These are phyloP conservation scores for Coffea eugenioides DNA, from an alignment of 257 asterid species.

Conservation along the genomic window DNA sequence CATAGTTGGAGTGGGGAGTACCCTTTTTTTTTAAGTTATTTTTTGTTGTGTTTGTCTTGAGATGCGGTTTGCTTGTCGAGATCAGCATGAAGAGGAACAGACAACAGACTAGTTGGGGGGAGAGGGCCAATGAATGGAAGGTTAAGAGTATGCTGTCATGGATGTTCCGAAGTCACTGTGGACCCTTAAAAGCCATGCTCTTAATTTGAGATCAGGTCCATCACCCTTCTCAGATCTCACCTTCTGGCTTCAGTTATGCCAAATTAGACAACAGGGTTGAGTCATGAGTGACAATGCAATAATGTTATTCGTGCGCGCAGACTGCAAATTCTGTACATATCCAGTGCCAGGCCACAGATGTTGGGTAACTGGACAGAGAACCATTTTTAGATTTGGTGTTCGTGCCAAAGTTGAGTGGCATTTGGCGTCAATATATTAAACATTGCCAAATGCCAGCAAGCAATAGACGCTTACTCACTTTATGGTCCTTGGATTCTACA, in stretches of 20 bases:
- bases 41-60: too few species aligned
- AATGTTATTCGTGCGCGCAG: not conserved
- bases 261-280: not conserved
- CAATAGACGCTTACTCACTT: not conserved
- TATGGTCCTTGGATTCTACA: not conserved
- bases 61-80: conserved; percentile 12
- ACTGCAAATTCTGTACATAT: not conserved
- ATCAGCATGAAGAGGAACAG: conserved; percentile 8
- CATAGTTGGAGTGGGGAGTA: too few species aligned
- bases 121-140: not conserved
- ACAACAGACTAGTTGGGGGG: conserved; percentile 18
- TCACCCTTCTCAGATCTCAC: conserved; percentile 7
- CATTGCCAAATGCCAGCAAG: not conserved
- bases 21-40: not conserved
- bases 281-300: not conserved
- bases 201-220: not conserved
- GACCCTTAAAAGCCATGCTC: conserved; percentile 7
- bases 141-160: conserved; percentile 23
- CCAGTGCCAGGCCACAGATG: not conserved
- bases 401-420: not conserved
- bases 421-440: not conserved
- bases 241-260: not conserved
- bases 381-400: not conserved
- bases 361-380: not conserved
- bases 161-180: conserved; percentile 14